These are phyloP conservation scores for Kwoniella heveanensis DNA, from an alignment of 768 basidiomycete genomes.

Conservation along the genomic window DNA sequence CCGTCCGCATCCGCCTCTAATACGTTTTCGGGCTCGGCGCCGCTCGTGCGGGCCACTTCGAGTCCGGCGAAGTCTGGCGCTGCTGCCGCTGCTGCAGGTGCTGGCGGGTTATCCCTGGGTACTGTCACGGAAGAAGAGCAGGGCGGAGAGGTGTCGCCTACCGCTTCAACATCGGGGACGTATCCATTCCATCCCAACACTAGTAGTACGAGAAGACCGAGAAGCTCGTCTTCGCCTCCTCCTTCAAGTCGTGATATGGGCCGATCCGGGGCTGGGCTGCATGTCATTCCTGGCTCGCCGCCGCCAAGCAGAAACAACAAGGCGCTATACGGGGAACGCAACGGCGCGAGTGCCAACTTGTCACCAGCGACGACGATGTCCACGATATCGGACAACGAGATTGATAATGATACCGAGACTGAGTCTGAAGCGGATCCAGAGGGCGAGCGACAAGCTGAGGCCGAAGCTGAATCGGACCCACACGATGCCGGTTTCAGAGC, in stretches of 20 bases:
- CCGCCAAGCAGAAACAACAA: conserved; percentile 5
- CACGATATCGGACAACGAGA: conserved; percentile 9
- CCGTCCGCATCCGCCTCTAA: background rate
- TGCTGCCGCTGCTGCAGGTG: conserved; percentile 3
- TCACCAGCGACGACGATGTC: conserved; percentile 9
- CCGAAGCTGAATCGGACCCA: conserved; percentile 2
- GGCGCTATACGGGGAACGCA: background rate
- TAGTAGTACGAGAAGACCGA: background rate
- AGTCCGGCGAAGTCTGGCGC: background rate
- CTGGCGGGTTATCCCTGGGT: conserved; percentile 3
- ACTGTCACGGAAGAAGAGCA: conserved; percentile 21
- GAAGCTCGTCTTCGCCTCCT: background rate
- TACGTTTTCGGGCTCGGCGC: background rate
- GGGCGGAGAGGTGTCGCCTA: background rate
- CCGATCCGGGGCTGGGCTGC: conserved; percentile 3
- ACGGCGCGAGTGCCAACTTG: background rate
- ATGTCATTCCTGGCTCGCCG: conserved; percentile 17
- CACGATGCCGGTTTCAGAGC: background rate
- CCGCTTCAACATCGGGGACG: background rate
- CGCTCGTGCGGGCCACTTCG: background rate
- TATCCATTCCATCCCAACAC: background rate
- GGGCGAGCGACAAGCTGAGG: background rate
- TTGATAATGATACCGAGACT: conserved; percentile 5
- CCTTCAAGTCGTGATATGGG: background rate
- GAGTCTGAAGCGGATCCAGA: background rate